These are phyloP conservation scores for Silene conica DNA, from an alignment of 148 eudicot genomes.

Conservation along the genomic window DNA sequence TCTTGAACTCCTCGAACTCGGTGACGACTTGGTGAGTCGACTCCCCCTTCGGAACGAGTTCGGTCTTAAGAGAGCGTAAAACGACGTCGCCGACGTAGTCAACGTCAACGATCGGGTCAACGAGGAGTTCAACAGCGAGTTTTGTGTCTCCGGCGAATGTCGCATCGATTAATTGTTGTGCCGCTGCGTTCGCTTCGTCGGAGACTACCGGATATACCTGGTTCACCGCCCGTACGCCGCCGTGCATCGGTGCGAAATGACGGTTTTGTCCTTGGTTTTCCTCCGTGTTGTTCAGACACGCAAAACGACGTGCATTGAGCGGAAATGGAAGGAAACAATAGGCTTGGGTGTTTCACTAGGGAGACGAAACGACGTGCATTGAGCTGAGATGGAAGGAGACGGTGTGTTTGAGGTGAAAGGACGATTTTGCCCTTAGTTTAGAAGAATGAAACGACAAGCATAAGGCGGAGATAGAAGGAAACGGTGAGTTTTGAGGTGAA, in stretches of 20 bases:
- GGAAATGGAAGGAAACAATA: neutral
- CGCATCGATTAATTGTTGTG: constrained; percentile 50
- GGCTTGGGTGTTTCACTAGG: neutral
- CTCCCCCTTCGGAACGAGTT: constrained; percentile 51
- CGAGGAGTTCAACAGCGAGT: constrained; percentile 38
- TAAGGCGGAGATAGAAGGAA: neutral
- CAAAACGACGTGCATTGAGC: neutral
- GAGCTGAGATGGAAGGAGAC: neutral
- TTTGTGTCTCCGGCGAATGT: constrained; percentile 36
- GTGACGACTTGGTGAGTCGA: constrained; percentile 35
- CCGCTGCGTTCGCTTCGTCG: constrained; percentile 31
- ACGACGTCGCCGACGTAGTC: constrained; percentile 52
- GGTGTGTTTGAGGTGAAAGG: neutral
- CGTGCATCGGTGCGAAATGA: constrained; percentile 10
- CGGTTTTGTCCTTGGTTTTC: neutral
- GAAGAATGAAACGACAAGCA: neutral
- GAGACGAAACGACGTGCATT: neutral
- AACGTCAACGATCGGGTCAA: constrained; percentile 49
- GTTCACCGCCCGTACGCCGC: constrained; percentile 29
- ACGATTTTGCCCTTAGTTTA: no score
- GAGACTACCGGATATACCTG: constrained; percentile 45
- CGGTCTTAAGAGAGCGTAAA: constrained; percentile 41
- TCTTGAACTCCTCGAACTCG: constrained; percentile 64
- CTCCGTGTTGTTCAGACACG: neutral
- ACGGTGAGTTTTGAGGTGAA: neutral